A percentile compares a stretch with the other conserved stretches of the same genome.
Evolutionary conservation across 371 early-diverging fungal species (phyloP).

Genomic region (Syncephalastrum contaminatum): DNA sequence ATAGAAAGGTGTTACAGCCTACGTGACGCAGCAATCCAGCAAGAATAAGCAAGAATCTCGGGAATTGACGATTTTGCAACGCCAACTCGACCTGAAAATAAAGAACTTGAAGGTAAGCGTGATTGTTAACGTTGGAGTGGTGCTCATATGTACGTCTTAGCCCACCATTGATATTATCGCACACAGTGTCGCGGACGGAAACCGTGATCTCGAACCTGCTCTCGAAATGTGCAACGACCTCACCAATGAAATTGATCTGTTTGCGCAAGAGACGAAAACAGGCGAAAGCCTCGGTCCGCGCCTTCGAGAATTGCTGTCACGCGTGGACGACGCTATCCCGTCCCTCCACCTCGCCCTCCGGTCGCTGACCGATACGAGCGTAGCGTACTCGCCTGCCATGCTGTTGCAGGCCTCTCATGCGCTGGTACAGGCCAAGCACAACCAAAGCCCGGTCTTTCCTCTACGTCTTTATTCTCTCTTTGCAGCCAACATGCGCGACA

Average conservation of each 20-base stretch:
- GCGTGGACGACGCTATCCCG: constrained; percentile 68
- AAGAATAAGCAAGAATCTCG: constrained; percentile 32
- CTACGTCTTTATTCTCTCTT: constrained; percentile 68
- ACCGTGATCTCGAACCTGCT: constrained; percentile 59
- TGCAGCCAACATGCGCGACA: constrained; percentile 55
- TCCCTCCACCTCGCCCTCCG: constrained; percentile 54
- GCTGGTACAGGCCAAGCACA: constrained; percentile 16
- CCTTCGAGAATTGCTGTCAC: constrained; percentile 45
- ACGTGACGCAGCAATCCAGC: constrained; percentile 39
- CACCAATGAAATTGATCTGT: constrained; percentile 54
- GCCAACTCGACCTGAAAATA: constrained; percentile 44
- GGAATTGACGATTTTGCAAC: constrained; percentile 33
- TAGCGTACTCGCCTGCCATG: no score
- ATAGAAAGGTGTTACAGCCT: constrained; percentile 57
- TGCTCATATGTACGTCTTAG: constrained; percentile 44
- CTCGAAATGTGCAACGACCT: constrained; percentile 62
- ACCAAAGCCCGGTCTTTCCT: constrained; percentile 20
- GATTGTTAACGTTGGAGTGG: constrained; percentile 7
- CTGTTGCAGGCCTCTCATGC: constrained; percentile 31
- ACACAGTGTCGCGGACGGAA: constrained; percentile 64
- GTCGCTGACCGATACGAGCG: no score
- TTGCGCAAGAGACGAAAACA: constrained; percentile 31
- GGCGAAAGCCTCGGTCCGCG: constrained; percentile 29
- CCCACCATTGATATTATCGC: constrained; percentile 75
- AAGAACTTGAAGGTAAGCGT: constrained; percentile 42